These are phyloP conservation scores for Kwoniella heveanensis DNA, from an alignment of 768 basidiomycete genomes.

Conservation along the genomic window DNA sequence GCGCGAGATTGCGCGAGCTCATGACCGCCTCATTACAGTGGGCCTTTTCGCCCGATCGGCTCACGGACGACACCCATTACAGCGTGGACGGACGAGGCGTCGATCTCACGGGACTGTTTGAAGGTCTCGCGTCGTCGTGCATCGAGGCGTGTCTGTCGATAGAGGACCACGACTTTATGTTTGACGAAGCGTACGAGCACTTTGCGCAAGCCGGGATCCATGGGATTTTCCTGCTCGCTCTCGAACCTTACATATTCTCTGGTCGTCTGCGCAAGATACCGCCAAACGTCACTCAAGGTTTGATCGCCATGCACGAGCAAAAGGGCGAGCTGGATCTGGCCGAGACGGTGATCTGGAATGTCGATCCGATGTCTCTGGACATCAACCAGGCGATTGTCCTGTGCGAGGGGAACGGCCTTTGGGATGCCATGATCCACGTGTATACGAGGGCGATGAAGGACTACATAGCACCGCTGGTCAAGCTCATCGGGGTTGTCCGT, in stretches of 20 bases:
- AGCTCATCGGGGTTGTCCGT: conserved; percentile 75
- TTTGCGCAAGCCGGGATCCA: conserved; percentile 83
- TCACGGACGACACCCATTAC: conserved; percentile 82
- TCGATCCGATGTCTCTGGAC: conserved; percentile 85
- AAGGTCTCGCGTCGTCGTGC: conserved; percentile 68
- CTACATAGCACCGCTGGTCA: conserved; percentile 84
- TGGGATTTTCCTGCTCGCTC: conserved; percentile 75
- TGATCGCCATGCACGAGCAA: conserved; percentile 76
- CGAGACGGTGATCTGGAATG: conserved; percentile 92
- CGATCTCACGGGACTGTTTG: conserved; percentile 85
- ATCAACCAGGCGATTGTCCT: conserved; percentile 87
- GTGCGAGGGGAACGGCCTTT: conserved; percentile 79
- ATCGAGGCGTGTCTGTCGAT: conserved; percentile 73
- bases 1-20: conserved; percentile 73
- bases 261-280: conserved; percentile 74
- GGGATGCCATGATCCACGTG: conserved; percentile 92
- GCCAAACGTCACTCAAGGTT: conserved; percentile 80
- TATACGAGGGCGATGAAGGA: conserved; percentile 86
- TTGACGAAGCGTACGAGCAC: conserved; percentile 87
- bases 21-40: conserved; percentile 86
- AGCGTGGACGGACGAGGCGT: conserved; percentile 85
- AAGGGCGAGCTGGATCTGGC: conserved; percentile 71
- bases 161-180: conserved; percentile 79
- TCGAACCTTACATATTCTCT: conserved; percentile 79
- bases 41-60: conserved; percentile 91